A percentile compares a stretch with the other conserved stretches of the same genome.
phyloP scores from a whole-genome alignment of 768 basidiomycete species.

The Galerina marginata region DNA sequence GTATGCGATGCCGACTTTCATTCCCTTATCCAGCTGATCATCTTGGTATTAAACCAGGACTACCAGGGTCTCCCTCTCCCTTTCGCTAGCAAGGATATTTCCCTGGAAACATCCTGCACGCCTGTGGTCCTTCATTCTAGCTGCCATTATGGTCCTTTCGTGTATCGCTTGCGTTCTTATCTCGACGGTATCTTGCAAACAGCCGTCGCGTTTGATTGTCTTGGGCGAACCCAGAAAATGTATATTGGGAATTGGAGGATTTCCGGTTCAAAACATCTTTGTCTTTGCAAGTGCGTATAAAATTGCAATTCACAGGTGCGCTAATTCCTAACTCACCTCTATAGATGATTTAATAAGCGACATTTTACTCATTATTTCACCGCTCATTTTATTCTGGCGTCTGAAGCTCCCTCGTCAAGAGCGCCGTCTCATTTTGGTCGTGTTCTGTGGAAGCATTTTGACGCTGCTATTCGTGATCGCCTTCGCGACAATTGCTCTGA shows the following conservation, averaged over 20 bases:
- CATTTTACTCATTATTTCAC: constrained; percentile 1
- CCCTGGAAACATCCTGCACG: constrained; percentile 3
- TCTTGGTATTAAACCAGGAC: background rate
- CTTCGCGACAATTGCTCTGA: background rate
- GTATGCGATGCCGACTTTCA: background rate
- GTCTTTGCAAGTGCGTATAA: background rate
- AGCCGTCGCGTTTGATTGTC: background rate
- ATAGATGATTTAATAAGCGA: background rate
- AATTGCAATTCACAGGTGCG: background rate
- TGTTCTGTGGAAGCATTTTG: constrained; percentile 6
- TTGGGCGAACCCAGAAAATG: background rate
- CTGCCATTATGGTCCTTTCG: background rate
- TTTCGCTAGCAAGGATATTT: constrained; percentile 2
- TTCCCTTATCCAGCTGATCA: background rate
- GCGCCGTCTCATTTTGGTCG: constrained; percentile 3
- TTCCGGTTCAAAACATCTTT: background rate
- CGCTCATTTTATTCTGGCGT: constrained; percentile 3
- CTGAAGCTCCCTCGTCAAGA: constrained; percentile 1
- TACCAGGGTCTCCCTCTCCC: background rate
- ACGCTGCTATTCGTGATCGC: background rate
- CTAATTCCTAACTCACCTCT: background rate
- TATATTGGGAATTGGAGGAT: background rate
- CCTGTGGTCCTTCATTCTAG: background rate
- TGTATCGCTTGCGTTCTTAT: background rate
- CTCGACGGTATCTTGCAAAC: background rate